Evolutionary conservation across 306 rosid species (phyloP), one percentile per base, ranked within the genome.

Genomic region (Cicer arietinum): DNA sequence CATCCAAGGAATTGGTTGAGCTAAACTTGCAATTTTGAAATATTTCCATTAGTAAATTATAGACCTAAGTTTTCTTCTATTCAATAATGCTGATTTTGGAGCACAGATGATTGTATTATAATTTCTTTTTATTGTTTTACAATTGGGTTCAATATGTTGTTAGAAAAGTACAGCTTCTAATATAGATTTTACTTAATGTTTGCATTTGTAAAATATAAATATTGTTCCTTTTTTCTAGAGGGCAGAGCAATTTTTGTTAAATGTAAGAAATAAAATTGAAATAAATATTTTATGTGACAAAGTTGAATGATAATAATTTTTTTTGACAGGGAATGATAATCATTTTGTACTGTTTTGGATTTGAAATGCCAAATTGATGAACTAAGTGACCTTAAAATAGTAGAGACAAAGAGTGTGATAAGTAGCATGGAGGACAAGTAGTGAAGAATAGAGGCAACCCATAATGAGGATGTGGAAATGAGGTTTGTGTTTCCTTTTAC

Each of bases 401-500:
- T 66, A 70, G 77, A 62, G 77, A 63, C 77, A 82, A 40, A 16
- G 52, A 46, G 73, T 58, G 66, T 74, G 71, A 78, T 78, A 58
- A 41, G 70, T 79, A 76, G 56, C 69, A 37, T 72, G 79, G 68
- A 72, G 46, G 46, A 78, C 52, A 66, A 52, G 45, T 50, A 74
- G 43, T 58, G 77, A 42, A 51, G 50, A 69, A 74, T 18, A 71
- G 54, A 14, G 77, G 76, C 79, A 78, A 75, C 73, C 71, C 83
- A 82, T 53, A 30, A 30, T 48, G 43, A 81, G 63, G 75, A 35
- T 76, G 30, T 77, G 71, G 73, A 76, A 76, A 77, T 81, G 5
- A 30, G 37, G 37, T 30, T 30, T 30, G 37, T 30, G 5, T 30
- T 30, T 30, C 37, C 37, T 30, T 30, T 30, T 58, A 58, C 30